Evolutionary conservation across 2,329 filamentous ascomycete species (phyloP).

Genomic region (Pseudonectria buxi): DNA sequence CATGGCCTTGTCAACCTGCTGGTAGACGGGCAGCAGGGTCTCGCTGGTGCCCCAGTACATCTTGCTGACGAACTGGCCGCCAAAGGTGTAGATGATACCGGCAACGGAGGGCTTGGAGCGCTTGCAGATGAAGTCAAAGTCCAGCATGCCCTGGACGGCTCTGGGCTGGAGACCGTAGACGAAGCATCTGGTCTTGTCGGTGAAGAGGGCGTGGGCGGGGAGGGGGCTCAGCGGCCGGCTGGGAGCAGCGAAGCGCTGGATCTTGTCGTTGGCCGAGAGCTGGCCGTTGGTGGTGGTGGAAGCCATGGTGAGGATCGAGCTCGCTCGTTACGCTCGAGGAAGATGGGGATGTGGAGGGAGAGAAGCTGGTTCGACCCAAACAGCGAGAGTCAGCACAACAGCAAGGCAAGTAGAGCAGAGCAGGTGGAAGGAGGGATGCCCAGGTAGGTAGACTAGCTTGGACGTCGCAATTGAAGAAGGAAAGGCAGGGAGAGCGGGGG

Average conservation of each 20-base stretch:
- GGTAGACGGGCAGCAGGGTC: conserved; percentile 96
- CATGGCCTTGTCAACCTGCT: conserved; percentile 85
- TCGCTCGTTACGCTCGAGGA: conserved; percentile 14
- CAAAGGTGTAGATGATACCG: conserved; percentile 99
- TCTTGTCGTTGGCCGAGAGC: conserved; percentile 92
- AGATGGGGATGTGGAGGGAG: conserved; percentile 6
- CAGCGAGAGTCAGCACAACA: too few species aligned
- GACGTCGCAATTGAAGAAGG: too few species aligned
- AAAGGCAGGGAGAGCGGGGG: too few species aligned
- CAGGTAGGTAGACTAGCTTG: too few species aligned
- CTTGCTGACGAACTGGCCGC: conserved; percentile 99
- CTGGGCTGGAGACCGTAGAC: conserved; percentile 98
- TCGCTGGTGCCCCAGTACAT: conserved; percentile 99
- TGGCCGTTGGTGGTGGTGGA: conserved; percentile 44
- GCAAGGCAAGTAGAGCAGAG: too few species aligned
- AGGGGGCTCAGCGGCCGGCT: conserved; percentile 88
- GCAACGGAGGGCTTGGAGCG: conserved; percentile 91
- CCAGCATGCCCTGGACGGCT: conserved; percentile 87
- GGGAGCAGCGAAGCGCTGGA: conserved; percentile 88
- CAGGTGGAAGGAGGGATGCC: too few species aligned
- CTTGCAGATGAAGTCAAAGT: conserved; percentile 99
- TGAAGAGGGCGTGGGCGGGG: conserved; percentile 87
- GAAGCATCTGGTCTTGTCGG: conserved; percentile 99
- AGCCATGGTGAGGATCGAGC: conserved; percentile 41
- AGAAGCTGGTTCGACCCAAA: conserved; percentile 3